Evolutionary conservation across 371 early-diverging fungal species (phyloP), one percentile per base, ranked within the genome.

Genomic region (Gilbertella persicaria): DNA sequence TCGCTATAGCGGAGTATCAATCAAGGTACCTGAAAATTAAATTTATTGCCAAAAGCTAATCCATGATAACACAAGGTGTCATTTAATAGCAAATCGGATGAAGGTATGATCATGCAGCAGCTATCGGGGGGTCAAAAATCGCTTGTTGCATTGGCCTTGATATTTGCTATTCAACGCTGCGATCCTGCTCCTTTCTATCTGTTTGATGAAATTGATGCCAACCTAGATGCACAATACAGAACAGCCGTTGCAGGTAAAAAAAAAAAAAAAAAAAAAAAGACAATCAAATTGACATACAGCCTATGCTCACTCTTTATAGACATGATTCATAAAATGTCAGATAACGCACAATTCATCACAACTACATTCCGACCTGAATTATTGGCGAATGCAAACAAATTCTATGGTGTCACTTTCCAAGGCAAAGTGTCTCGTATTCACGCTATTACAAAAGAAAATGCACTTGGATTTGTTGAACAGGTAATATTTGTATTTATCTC

Each of bases 171-270:
- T 58, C 99, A 99, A 75, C 85, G 87, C 58, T 95, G 96, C 68
- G 99, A 99, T 60, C 98, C 98, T 16, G 97, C 99, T 35, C 99
- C 99, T 4, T 99, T 99, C 70, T 99, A 99, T 71, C 78, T 99
- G 56, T 98, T 99, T 87, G 99, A 99, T 81, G 99, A 99, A 80
- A 97, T 99, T 75, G 99, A 99, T 82, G 99, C 99, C 26, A 99
- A 98, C 53, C 75, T 99, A 26, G 99, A 99, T 75, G 93, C 96
- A 12, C 94, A 89, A 52, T 95, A 99, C 64, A 86, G 99, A 28
- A 88, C 91, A 0, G 89, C 96, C 4, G 94, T 99, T 16, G 99
- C 99, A 21, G 83, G 84, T 83, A 72, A 53, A 66, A 5, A 9
- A 5, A 9, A 5, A 4, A 28, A 5, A 5, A 5, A 5, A 28